Evolutionary conservation across 345 rosid species (phyloP).

Genomic region (Zanthoxylum bungeanum): DNA sequence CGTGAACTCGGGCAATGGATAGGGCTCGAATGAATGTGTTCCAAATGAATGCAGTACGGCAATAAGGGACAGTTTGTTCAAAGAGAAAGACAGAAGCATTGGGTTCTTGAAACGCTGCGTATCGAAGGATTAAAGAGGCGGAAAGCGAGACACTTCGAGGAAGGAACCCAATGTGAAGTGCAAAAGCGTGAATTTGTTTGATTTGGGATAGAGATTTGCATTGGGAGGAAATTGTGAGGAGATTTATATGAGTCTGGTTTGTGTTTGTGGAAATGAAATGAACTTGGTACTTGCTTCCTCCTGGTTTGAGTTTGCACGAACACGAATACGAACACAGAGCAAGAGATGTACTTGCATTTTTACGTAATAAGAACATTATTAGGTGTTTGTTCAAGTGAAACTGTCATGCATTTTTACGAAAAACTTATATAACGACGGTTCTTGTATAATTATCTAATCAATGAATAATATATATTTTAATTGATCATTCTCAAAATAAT

Average conservation of each 20-base stretch:
- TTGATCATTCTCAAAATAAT: too few relatives aligned
- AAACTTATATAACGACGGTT: too few relatives aligned
- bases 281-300: background rate
- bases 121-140: conserved; percentile 49
- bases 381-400: background rate
- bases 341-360: background rate
- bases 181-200: conserved; percentile 40
- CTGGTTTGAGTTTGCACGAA: background rate
- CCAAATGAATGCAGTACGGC: conserved; percentile 46
- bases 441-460: too few relatives aligned
- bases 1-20: conserved; percentile 24
- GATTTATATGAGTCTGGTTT: background rate
- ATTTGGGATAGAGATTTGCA: conserved; percentile 26
- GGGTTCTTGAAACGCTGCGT: conserved; percentile 31
- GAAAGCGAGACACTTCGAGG: conserved; percentile 36
- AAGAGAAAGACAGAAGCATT: conserved; percentile 26
- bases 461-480: too few relatives aligned
- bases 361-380: background rate
- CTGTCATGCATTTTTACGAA: too few relatives aligned
- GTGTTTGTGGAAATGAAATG: background rate
- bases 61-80: conserved; percentile 26
- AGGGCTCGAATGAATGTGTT: conserved; percentile 44
- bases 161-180: conserved; percentile 34
- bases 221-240: conserved; percentile 30
- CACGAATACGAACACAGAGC: background rate